Conservation (phyloP, 2,329 filamentous ascomycete species). For the Colletotrichum sublineola region DNA sequence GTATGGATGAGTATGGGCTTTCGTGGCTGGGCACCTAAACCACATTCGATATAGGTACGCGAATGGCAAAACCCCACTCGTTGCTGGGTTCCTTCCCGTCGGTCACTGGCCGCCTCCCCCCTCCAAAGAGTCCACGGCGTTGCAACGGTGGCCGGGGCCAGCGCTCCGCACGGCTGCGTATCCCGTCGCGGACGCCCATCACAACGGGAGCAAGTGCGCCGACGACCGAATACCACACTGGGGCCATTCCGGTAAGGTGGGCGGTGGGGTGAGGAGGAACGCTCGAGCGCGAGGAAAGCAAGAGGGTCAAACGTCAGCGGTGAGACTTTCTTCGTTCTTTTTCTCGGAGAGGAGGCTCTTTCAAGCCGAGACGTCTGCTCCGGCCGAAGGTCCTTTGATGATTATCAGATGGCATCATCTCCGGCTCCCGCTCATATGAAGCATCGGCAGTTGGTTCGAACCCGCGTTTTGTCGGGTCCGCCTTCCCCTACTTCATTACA, state of each 20-base stretch:
- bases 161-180: background rate
- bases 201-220: conserved; percentile 28
- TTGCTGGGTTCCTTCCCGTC: too few species aligned
- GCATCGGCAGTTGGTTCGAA: conserved; percentile 21
- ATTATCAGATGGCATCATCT: conserved; percentile 32
- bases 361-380: background rate
- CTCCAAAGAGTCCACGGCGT: conserved; percentile 1
- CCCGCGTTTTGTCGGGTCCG: conserved; percentile 8
- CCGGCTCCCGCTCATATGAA: conserved; percentile 25
- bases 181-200: conserved; percentile 5
- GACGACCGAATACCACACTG: conserved; percentile 39
- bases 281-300: background rate
- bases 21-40: background rate
- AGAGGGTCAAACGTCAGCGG: background rate
- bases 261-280: background rate
- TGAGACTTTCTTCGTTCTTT: background rate
- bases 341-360: background rate
- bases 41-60: conserved; percentile 21
- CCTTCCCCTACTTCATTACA: background rate
- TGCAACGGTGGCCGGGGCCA: conserved; percentile 31
- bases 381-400: conserved; percentile 12
- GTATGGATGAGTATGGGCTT: background rate
- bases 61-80: conserved; percentile 10
- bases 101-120: too few species aligned
- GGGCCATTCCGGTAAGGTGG: conserved; percentile 17